These are phyloP conservation scores for Coniochaeta sp. DNA, from an alignment of 2,329 filamentous ascomycete species.

Conservation along the genomic window DNA sequence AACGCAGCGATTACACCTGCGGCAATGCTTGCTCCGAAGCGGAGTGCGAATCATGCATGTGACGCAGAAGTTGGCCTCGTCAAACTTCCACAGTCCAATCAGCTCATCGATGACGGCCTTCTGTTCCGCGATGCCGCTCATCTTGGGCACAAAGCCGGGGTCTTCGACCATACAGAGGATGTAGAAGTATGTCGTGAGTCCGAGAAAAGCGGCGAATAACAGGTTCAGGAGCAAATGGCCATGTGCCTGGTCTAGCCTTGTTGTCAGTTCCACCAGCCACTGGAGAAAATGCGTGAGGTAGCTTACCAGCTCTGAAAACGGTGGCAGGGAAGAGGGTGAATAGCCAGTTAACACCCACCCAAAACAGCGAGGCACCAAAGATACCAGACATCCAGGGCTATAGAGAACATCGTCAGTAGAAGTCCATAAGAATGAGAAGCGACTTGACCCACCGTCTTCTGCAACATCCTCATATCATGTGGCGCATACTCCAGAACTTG, in stretches of 20 bases:
- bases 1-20: conserved; percentile 82
- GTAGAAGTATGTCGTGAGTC: conserved; percentile 79
- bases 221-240: conserved; percentile 70
- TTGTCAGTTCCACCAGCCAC: neutral
- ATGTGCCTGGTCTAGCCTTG: conserved; percentile 51
- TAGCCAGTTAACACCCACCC: conserved; percentile 70
- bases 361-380: conserved; percentile 80
- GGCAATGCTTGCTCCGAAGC: conserved; percentile 91
- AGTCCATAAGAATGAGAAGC: conserved; percentile 6
- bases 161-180: conserved; percentile 77
- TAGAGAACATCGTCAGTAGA: conserved; percentile 7
- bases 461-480: conserved; percentile 79
- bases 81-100: conserved; percentile 78
- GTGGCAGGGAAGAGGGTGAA: conserved; percentile 56
- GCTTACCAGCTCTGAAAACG: conserved; percentile 44
- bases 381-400: conserved; percentile 90
- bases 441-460: conserved; percentile 64
- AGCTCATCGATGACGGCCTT: conserved; percentile 84
- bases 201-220: conserved; percentile 58
- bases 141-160: conserved; percentile 87
- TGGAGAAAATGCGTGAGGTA: neutral
- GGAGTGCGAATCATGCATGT: conserved; percentile 92
- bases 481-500: conserved; percentile 77
- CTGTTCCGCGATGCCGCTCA: conserved; percentile 82
- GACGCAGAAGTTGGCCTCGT: conserved; percentile 90